These are phyloP conservation scores for Cercis canadensis DNA, from an alignment of 306 rosid species.

Conservation along the genomic window DNA sequence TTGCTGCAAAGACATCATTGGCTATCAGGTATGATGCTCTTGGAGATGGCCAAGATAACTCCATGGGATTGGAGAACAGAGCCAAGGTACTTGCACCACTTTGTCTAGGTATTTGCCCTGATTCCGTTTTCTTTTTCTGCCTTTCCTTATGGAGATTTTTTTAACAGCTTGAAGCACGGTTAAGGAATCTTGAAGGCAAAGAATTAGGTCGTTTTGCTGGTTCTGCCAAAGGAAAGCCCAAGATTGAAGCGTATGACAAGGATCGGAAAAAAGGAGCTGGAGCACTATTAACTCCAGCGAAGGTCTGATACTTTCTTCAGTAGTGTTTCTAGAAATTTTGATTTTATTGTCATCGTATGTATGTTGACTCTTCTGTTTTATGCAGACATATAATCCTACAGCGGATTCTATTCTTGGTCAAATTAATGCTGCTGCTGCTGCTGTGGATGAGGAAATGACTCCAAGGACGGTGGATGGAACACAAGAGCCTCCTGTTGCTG, in stretches of 20 bases:
- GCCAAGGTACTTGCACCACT: slow-evolving; percentile 44
- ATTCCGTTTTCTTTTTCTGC: background rate
- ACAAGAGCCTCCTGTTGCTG: slow-evolving; percentile 41
- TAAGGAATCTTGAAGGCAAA: slow-evolving; percentile 86
- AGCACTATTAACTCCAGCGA: slow-evolving; percentile 79
- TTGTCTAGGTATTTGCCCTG: background rate
- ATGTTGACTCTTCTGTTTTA: slow-evolving; percentile 35
- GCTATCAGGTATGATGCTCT: slow-evolving; percentile 72
- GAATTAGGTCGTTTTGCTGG: slow-evolving; percentile 84
- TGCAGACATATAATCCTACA: slow-evolving; percentile 83
- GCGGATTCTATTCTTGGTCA: slow-evolving; percentile 73
- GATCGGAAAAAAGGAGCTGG: slow-evolving; percentile 86
- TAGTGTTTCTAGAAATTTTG: background rate
- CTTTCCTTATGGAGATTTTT: slow-evolving; percentile 9
- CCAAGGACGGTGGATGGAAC: slow-evolving; percentile 35
- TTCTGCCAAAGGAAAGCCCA: slow-evolving; percentile 91
- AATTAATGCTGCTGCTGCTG: slow-evolving; percentile 22
- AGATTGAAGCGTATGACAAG: slow-evolving; percentile 87
- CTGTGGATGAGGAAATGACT: slow-evolving; percentile 48
- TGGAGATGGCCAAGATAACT: slow-evolving; percentile 67
- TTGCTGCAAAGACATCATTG: slow-evolving; percentile 69
- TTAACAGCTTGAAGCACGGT: slow-evolving; percentile 78
- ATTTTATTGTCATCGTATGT: background rate
- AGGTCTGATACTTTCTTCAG: slow-evolving; percentile 53
- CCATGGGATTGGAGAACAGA: slow-evolving; percentile 74